These are phyloP conservation scores for Cyclaneusma minus DNA, from an alignment of 2,329 filamentous ascomycete genomes.

Conservation along the genomic window DNA sequence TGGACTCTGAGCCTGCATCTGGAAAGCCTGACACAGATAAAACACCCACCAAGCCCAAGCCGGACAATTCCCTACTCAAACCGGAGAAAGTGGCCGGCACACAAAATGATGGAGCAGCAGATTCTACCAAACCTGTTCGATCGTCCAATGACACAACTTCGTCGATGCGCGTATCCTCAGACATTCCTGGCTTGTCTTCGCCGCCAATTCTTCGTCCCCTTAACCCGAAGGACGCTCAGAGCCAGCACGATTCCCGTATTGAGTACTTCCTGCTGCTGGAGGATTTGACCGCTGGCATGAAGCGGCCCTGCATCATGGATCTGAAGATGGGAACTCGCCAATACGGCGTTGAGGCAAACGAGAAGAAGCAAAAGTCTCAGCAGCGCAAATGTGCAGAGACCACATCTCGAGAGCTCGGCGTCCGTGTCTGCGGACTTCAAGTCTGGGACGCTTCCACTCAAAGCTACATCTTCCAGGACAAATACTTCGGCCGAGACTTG, in stretches of 20 bases:
- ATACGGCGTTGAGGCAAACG: constrained; percentile 80
- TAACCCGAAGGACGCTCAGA: constrained; percentile 60
- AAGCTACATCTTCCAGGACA: constrained; percentile 90
- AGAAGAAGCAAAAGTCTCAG: constrained; percentile 89
- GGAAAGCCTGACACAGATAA: constrained; percentile 5
- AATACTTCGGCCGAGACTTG: constrained; percentile 84
- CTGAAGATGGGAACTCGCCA: constrained; percentile 98
- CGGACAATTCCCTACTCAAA: neutral
- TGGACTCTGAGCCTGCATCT: constrained; percentile 47
- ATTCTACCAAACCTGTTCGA: neutral
- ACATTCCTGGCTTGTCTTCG: constrained; percentile 2
- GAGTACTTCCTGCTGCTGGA: constrained; percentile 90
- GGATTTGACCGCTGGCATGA: constrained; percentile 93
- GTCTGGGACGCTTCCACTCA: constrained; percentile 81
- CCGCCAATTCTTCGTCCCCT: constrained; percentile 38
- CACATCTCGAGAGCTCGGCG: constrained; percentile 80
- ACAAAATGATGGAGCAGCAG: neutral
- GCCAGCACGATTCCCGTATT: constrained; percentile 42
- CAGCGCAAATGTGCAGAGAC: constrained; percentile 84
- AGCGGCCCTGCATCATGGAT: constrained; percentile 88
- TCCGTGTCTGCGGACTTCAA: constrained; percentile 89
- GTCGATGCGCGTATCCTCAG: neutral
- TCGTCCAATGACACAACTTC: constrained; percentile 3
- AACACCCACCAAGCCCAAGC: neutral
- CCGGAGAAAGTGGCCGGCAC: neutral